Conservation (phyloP, 306 rosid genomes). For the Begonia fuchsioides region DNA sequence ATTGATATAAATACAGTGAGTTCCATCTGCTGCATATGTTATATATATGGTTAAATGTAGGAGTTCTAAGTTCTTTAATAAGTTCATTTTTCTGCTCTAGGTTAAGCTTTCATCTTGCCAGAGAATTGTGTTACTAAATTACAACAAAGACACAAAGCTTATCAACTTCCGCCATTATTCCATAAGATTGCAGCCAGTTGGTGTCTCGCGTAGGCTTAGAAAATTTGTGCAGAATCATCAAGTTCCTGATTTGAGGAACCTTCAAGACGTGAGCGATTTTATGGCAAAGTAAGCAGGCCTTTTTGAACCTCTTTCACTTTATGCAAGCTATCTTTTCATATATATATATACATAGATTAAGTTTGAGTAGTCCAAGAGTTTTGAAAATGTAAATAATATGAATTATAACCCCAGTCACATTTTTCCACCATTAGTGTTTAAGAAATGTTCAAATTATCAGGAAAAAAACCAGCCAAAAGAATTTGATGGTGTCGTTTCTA, state of each 20-base stretch:
- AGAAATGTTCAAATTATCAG: no score
- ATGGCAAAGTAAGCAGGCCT: conserved; percentile 64
- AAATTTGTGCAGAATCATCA: conserved; percentile 86
- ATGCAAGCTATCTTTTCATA: no score
- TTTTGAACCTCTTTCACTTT: no score
- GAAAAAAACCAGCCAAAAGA: no score
- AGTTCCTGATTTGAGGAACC: conserved; percentile 81
- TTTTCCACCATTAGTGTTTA: no score
- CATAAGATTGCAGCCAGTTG: conserved; percentile 80
- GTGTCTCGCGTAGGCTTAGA: conserved; percentile 80
- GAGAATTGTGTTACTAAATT: conserved; percentile 84
- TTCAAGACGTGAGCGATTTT: conserved; percentile 92
- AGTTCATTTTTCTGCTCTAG: conserved; percentile 22
- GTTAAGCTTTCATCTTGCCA: conserved; percentile 89
- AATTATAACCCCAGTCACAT: no score
- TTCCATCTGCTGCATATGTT: conserved; percentile 7
- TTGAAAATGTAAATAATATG: no score
- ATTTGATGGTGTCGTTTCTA: background rate
- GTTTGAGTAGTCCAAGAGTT: no score
- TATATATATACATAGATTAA: no score
- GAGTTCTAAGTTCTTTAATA: conserved; percentile 2
- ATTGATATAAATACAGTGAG: conserved; percentile 94
- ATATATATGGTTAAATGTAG: background rate
- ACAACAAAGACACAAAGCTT: conserved; percentile 78
- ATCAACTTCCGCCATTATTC: conserved; percentile 95